A percentile compares a stretch with the other conserved stretches of the same genome.
Conservation (phyloP, 768 basidiomycete genomes). For the Boletus fagicola region DNA sequence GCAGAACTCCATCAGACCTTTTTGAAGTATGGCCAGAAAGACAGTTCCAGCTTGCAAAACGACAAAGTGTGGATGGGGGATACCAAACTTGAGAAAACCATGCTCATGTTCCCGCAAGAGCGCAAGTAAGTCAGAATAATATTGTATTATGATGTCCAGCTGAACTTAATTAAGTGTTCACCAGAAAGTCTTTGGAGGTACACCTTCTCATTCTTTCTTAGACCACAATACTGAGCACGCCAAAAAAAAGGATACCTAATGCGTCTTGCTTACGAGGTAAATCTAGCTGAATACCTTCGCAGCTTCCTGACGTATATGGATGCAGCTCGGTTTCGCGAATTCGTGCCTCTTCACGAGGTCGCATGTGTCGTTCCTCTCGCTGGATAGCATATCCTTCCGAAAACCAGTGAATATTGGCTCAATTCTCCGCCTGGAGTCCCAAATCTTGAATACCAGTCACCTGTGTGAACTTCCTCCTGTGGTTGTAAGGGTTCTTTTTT, state of each 20-base stretch:
- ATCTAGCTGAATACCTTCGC: neutral
- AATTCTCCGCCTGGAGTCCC: slow-evolving; percentile 69
- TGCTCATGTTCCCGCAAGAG: slow-evolving; percentile 85
- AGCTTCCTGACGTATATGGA: neutral
- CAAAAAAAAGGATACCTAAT: slow-evolving; percentile 46
- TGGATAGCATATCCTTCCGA: slow-evolving; percentile 77
- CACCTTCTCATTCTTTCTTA: neutral
- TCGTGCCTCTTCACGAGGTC: slow-evolving; percentile 66
- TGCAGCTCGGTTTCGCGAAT: slow-evolving; percentile 71
- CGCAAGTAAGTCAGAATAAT: slow-evolving; percentile 56
- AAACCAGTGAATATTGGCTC: slow-evolving; percentile 84
- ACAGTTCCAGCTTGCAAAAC: slow-evolving; percentile 23
- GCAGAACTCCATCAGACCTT: slow-evolving; percentile 66
- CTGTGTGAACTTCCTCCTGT: slow-evolving; percentile 37
- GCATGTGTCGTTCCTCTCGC: slow-evolving; percentile 67
- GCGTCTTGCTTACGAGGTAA: slow-evolving; percentile 71
- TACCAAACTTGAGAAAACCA: slow-evolving; percentile 62
- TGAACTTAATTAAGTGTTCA: slow-evolving; percentile 52
- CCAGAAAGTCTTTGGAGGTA: slow-evolving; percentile 80
- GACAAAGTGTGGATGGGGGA: slow-evolving; percentile 75
- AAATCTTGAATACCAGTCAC: slow-evolving; percentile 57
- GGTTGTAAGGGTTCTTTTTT: slow-evolving; percentile 45
- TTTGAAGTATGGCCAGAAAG: slow-evolving; percentile 53
- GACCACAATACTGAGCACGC: neutral
- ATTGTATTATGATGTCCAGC: neutral